Evolutionary conservation across 1,284 basidiomycete genomes (phyloP), one percentile per base, ranked within the genome.

Genomic region (Ceratobasidium sp.): DNA sequence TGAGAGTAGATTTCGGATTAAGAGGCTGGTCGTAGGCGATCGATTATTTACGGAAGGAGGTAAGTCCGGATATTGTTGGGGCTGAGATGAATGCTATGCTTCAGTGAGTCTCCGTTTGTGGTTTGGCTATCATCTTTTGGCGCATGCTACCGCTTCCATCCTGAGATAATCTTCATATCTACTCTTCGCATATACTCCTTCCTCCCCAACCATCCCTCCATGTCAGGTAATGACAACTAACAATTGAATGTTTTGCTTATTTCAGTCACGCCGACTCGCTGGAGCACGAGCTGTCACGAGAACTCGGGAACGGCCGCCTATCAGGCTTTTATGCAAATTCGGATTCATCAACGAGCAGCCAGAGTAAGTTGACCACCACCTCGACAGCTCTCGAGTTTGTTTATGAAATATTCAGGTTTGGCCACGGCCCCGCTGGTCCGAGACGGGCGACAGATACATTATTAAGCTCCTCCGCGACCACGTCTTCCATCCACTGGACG

Each of bases 301-400:
- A 99, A 81, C 86, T 99, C n/a, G 98, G 99, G 85, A 98, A 99
- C 80, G 96, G 93, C 0, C 87, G 98, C 43, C 85, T 99, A 92
- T 98, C 31, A 88, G 98, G 58, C 83, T 99, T 73, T 84, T 99
- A 77, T 92, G 91, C 83, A 99, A 99, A 84, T 92, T 99, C 79
- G 94, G 95, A 0, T 98, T 98, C 82, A 98, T 99, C 84, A 98
- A 98, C 82, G 98, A 99, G 81, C 88, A 98, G 19, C 97, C 97
- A 11, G 97, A 98, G 93, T 97, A 79, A 77, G 92, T 86, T 9
- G 65, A 58, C 41, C 27, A n/a, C 37, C 22, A 19, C 58, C 39
- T 39, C 4, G 19, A 11, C 14, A 41, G 61, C 51, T 63, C 41
- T 49, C 11, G 53, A 11, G 48, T 16, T 3, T 34, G 22, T 39